phyloP scores from a whole-genome alignment of 192 early-diverging fungal genomes.

The Podila clonocystis region DNA sequence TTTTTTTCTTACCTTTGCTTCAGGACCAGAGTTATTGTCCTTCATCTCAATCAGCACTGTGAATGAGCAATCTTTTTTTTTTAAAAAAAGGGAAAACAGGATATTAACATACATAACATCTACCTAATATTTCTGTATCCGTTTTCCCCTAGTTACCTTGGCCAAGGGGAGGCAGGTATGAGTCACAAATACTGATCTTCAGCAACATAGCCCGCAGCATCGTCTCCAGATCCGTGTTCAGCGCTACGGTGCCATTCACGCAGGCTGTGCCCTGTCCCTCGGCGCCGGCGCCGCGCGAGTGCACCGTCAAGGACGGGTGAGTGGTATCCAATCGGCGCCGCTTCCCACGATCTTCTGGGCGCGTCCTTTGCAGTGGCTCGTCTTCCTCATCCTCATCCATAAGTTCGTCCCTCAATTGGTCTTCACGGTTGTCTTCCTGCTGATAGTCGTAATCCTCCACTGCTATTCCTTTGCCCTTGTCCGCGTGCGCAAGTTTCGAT shows the following conservation, averaged over 20 bases:
- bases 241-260: not conserved
- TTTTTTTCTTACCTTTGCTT: constrained; percentile 25
- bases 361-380: not conserved
- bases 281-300: no score
- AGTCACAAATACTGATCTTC: constrained; percentile 23
- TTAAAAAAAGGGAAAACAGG: not conserved
- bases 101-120: not conserved
- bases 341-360: not conserved
- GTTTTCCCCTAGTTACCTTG: constrained; percentile 7
- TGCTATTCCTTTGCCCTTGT: constrained; percentile 24
- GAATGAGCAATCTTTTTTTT: constrained; percentile 23
- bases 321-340: not conserved
- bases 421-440: not conserved
- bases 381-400: not conserved
- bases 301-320: no score
- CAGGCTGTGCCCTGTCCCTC: not conserved
- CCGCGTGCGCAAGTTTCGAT: not conserved
- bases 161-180: constrained; percentile 6
- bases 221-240: constrained; percentile 30
- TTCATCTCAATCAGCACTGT: constrained; percentile 39
- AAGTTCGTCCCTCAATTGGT: no score
- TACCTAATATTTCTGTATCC: no score
- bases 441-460: not conserved
- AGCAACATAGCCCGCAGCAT: constrained; percentile 30
- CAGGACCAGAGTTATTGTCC: constrained; percentile 6